Conservation (phyloP, 805 yeast species). For the Ogataea pini region DNA sequence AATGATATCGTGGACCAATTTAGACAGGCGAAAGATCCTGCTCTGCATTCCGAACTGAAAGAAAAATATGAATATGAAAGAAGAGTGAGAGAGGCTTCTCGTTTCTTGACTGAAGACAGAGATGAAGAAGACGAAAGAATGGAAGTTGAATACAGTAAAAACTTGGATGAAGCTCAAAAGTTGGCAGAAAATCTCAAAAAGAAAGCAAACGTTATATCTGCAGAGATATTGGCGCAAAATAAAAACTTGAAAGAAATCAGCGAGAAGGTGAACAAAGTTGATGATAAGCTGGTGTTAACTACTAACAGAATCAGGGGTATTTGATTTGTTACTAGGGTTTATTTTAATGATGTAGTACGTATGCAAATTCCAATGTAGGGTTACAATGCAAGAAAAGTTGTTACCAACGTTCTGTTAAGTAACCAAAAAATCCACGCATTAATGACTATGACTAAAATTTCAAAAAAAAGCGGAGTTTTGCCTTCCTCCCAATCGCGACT, state of each 20-base stretch:
- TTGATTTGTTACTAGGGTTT: conserved; percentile 8
- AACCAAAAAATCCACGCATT: background rate
- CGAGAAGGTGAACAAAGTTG: conserved; percentile 81
- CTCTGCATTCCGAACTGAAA: conserved; percentile 31
- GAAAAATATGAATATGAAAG: conserved; percentile 53
- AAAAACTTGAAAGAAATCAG: conserved; percentile 70
- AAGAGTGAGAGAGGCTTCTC: conserved; percentile 57
- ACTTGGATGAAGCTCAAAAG: conserved; percentile 73
- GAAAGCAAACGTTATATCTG: conserved; percentile 70
- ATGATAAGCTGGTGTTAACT: conserved; percentile 59
- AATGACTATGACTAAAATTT: conserved; percentile 1
- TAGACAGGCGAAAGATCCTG: conserved; percentile 33
- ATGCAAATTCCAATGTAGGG: background rate
- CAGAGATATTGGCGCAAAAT: conserved; percentile 81
- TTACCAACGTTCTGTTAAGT: background rate
- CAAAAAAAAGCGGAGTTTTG: background rate
- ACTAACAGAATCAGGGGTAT: conserved; percentile 37
- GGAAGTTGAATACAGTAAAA: conserved; percentile 83
- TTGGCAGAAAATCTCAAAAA: conserved; percentile 70
- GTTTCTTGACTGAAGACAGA: conserved; percentile 75
- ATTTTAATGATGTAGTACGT: background rate
- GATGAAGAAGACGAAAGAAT: conserved; percentile 92
- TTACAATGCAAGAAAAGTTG: background rate
- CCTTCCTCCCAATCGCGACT: no score
- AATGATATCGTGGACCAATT: conserved; percentile 46